Evolutionary conservation across 192 early-diverging fungal species (phyloP).

Genomic region (Gaertneriomyces sp.): DNA sequence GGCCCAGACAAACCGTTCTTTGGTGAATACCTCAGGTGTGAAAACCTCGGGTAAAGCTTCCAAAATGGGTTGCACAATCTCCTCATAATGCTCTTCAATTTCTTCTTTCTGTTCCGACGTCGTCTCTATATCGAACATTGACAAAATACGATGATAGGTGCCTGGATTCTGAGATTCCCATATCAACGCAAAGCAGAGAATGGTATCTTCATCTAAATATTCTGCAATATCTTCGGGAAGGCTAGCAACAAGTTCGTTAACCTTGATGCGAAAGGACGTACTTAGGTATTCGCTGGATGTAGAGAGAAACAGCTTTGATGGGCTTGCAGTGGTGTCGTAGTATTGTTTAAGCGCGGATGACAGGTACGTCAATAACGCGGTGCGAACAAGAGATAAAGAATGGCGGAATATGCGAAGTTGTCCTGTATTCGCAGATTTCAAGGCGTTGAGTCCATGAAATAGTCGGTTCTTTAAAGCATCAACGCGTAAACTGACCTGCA

Average conservation of each 20-base stretch:
- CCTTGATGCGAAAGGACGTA: background rate
- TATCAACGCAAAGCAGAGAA: slow-evolving; percentile 27
- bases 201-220: slow-evolving; percentile 35
- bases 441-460: too few relatives aligned
- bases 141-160: background rate
- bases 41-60: background rate
- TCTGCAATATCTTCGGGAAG: slow-evolving; percentile 11
- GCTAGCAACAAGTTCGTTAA: slow-evolving; percentile 2
- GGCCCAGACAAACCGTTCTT: slow-evolving; percentile 30
- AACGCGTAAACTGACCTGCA: too few relatives aligned
- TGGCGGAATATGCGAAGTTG: slow-evolving; percentile 11
- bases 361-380: background rate
- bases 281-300: slow-evolving; percentile 1
- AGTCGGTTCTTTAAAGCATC: too few relatives aligned
- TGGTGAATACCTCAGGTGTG: background rate
- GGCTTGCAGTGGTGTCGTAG: background rate
- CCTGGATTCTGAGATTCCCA: background rate
- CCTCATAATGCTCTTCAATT: slow-evolving; percentile 13
- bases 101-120: slow-evolving; percentile 9
- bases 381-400: background rate
- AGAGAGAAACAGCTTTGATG: background rate
- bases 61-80: slow-evolving; percentile 11
- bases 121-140: background rate
- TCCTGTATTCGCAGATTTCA: background rate
- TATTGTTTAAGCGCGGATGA: background rate